A percentile compares a stretch with the other conserved stretches of the same genome.
Evolutionary conservation across 768 basidiomycete genomes (phyloP).

Genomic region (Termitomyces sp.): DNA sequence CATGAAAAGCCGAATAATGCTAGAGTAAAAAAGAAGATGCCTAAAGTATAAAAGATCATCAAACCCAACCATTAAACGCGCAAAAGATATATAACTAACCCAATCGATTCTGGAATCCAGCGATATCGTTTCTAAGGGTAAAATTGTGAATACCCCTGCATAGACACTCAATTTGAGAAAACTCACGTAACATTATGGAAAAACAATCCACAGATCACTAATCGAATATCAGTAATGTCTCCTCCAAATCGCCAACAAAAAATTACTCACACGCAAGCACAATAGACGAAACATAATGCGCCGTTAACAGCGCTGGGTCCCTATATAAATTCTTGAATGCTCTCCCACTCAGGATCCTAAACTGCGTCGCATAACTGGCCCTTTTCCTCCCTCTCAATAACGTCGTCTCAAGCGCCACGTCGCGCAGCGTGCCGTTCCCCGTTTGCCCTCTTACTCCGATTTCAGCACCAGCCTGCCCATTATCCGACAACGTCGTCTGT

Average conservation of each 20-base stretch:
- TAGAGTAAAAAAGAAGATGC: conserved; percentile 97
- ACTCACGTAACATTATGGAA: conserved; percentile 79
- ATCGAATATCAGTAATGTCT: background rate
- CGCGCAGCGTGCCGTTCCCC: conserved; percentile 43
- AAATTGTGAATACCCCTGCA: background rate
- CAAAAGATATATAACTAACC: conserved; percentile 34
- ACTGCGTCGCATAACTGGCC: conserved; percentile 87
- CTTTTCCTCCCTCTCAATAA: conserved; percentile 68
- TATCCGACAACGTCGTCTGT: conserved; percentile 22
- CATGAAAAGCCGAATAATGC: conserved; percentile 97
- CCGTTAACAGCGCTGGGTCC: conserved; percentile 84
- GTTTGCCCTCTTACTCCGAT: conserved; percentile 1
- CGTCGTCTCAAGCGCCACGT: conserved; percentile 63
- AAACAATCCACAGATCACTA: conserved; percentile 91
- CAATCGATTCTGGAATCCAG: conserved; percentile 93
- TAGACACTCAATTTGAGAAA: background rate
- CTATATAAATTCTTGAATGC: conserved; percentile 98
- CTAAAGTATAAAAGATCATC: conserved; percentile 24
- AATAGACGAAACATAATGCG: conserved; percentile 87
- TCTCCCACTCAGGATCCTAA: conserved; percentile 87
- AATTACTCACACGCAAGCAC: conserved; percentile 67
- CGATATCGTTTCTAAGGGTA: conserved; percentile 71
- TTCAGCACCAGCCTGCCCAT: conserved; percentile 20
- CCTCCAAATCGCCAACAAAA: conserved; percentile 12
- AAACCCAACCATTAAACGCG: background rate